Evolutionary conservation across 139 green algal genomes (phyloP), one percentile per base, ranked within the genome.

Genomic region (Coelastrella sp.): DNA sequence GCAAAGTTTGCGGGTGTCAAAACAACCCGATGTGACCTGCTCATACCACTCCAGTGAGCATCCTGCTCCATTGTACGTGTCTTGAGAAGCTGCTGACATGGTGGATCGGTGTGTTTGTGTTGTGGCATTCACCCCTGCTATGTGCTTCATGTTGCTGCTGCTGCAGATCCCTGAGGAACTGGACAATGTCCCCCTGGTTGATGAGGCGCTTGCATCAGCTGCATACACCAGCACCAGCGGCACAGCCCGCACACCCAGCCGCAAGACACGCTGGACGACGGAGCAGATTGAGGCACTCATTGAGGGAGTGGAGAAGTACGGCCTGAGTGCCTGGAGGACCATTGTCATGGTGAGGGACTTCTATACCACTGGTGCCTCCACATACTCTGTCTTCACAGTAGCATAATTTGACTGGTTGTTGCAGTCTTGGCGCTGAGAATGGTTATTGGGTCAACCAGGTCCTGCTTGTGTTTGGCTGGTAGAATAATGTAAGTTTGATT

Each of bases 201-300:
- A 91, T 27, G 87, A 91, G 65, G 87, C 87, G 9, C 78, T 91
- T 10, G 87, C 87, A 61, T 68, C 57, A 60, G 78, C 87, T 35
- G 78, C 78, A 20, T 87, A 74, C 87, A 87, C 78, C 65, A 87
- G n/a, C 65, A 74, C 87, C 22, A 79, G 56, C 25, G 65, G 76
- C 17, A 63, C 24, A 6, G 78, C 61, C 15, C 87, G 87, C 61
- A 85, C 75, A 56, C 87, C 87, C 19, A 76, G 74, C 56, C 87
- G 87, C 65, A 91, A 91, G 87, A 91, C 87, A 22, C 87, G 87
- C 35, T 91, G 87, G 87, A 91, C 87, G 6, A 85, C 63, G 8
- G 87, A 91, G 65, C 87, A 91, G 78, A 91, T 91, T 63, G 87
- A 91, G 63, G 87, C 87, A 20, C 87, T 91, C 78, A 81, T 91